Percentiles rank a stretch among this genome's conserved stretches.
Evolutionary conservation across 163 green algal species (phyloP).

Genomic region (Prototheca cutis): DNA sequence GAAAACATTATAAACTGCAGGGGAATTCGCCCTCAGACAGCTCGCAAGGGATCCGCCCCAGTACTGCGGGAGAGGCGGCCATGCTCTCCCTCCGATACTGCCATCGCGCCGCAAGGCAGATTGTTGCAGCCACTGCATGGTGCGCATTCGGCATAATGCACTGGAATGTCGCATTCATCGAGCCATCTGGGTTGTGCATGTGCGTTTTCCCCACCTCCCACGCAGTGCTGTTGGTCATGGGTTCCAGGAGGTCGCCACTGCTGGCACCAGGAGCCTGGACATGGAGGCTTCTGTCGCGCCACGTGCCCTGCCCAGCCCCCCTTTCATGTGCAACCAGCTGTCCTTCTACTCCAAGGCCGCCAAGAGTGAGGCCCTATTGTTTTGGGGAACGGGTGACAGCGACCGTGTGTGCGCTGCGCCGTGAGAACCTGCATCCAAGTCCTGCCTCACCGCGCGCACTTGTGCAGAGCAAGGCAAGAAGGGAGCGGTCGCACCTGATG

Average conservation of each 20-base stretch:
- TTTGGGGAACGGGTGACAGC: not conserved
- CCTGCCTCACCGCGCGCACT: not conserved
- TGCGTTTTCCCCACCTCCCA: not conserved
- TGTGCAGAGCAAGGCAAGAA: constrained; percentile 10
- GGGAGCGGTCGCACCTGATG: not conserved
- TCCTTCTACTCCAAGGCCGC: not conserved
- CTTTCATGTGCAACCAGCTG: not conserved
- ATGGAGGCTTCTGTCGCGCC: not conserved
- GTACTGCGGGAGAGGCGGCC: too few relatives aligned
- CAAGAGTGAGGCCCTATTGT: not conserved
- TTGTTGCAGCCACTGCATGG: not conserved
- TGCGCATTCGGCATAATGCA: too few relatives aligned
- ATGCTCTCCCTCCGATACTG: not conserved
- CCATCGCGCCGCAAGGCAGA: not conserved
- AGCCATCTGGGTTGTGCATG: not conserved
- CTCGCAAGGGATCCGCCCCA: too few relatives aligned
- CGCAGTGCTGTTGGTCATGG: not conserved
- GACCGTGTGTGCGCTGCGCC: not conserved
- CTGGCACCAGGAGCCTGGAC: not conserved
- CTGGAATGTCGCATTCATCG: too few relatives aligned
- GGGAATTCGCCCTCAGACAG: too few relatives aligned
- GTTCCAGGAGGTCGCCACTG: not conserved
- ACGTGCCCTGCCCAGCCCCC: too few relatives aligned
- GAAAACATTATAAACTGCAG: too few relatives aligned
- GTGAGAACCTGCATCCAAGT: not conserved